Evolutionary conservation across 2,329 filamentous ascomycete genomes (phyloP), one percentile per base, ranked within the genome.

Genomic region (Colletotrichum tofieldiae): DNA sequence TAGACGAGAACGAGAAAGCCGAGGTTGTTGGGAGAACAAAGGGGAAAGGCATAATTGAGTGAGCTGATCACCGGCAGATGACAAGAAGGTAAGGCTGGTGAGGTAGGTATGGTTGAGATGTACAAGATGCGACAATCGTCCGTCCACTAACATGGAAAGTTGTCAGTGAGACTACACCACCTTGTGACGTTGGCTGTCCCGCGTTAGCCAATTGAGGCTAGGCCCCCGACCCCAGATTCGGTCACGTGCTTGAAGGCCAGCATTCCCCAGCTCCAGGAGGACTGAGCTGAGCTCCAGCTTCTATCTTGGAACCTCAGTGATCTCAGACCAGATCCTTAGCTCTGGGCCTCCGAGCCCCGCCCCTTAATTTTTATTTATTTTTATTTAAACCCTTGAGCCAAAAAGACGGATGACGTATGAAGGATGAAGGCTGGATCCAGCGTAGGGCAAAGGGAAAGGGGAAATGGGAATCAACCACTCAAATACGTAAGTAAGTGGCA

Each of bases 11-110:
- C 64, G 93, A 92, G 79, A 97, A 92, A 65, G 93, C 90, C 43
- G 95, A 97, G 6, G 96, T 98, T 0, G 96, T 98, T 2, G 96
- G 95, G 41, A 98, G 90, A 14, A 90, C 85, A 79, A 98, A 98
- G 16, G 93, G 93, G 80, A 94, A 98, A 41, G 96, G 95, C 96
- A 98, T 98, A 52, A 77, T 84, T 76, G 55, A 29, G 23, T 6
- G 47, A 43, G 58, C 18, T n/a, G 23, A 16, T 20, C 35, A 52
- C 39, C 26, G n/a, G n/a, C 59, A 29, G 23, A 51, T 20, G 20
- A 59, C 20, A n/a, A 23, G 29, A 18, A 62, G 29, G 16, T 11
- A 64, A 26, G 26, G 9, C 32, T 20, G 23, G 29, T 32, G 29
- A 56, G 39, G 18, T 20, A 43, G 14, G 37, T 58, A 45, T n/a